These are phyloP conservation scores for Tetracladium marchalianum DNA, from an alignment of 495 filamentous ascomycete genomes.

Conservation along the genomic window DNA sequence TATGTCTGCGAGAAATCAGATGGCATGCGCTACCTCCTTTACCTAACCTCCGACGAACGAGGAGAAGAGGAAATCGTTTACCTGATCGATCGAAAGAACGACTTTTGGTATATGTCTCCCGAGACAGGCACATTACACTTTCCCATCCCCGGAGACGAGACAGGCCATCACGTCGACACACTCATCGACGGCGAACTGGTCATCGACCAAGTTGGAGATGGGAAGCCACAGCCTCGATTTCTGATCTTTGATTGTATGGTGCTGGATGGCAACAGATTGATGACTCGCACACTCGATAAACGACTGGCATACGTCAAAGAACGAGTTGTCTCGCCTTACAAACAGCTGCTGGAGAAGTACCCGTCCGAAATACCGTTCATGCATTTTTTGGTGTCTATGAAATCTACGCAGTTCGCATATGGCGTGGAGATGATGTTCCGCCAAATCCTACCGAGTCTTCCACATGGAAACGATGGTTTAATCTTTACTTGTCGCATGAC, in stretches of 20 bases:
- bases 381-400: slow-evolving; percentile 74
- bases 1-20: slow-evolving; percentile 98
- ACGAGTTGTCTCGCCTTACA: slow-evolving; percentile 70
- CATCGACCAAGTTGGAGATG: slow-evolving; percentile 56
- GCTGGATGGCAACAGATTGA: slow-evolving; percentile 64
- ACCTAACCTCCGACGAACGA: slow-evolving; percentile 53
- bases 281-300: slow-evolving; percentile 75
- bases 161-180: slow-evolving; percentile 67
- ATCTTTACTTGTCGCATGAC: slow-evolving; percentile 89
- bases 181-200: slow-evolving; percentile 92
- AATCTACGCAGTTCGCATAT: slow-evolving; percentile 80
- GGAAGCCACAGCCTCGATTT: slow-evolving; percentile 60
- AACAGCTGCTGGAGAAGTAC: slow-evolving; percentile 53
- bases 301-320: slow-evolving; percentile 78
- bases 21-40: slow-evolving; percentile 88
- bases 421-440: slow-evolving; percentile 85
- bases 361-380: slow-evolving; percentile 60
- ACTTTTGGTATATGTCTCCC: slow-evolving; percentile 71
- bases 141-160: slow-evolving; percentile 52
- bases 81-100: slow-evolving; percentile 94
- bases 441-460: slow-evolving; percentile 68
- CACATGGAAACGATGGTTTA: slow-evolving; percentile 89
- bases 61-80: slow-evolving; percentile 52
- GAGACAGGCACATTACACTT: slow-evolving; percentile 54
- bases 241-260: slow-evolving; percentile 90